phyloP scores from a whole-genome alignment of 768 basidiomycete genomes.

The Cystofilobasidium macerans region DNA sequence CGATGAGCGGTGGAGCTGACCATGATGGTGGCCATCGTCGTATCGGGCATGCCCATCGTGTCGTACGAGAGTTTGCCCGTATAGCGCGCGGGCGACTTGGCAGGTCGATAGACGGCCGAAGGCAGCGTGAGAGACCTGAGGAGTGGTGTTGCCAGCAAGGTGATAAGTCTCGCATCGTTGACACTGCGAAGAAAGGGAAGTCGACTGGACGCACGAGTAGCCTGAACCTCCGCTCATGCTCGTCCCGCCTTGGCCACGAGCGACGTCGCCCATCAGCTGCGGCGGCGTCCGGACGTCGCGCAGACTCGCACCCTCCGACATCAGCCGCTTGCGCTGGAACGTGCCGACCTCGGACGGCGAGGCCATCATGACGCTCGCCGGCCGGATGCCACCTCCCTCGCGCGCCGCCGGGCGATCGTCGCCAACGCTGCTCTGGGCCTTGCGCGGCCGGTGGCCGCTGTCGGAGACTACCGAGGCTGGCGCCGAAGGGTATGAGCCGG shows the following conservation, averaged over 20 bases:
- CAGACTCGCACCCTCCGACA: slow-evolving; percentile 1
- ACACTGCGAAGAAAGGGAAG: too few species aligned
- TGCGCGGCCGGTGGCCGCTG: neutral
- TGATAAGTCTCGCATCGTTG: too few species aligned
- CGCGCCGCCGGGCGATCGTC: neutral
- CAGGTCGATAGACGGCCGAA: slow-evolving; percentile 13
- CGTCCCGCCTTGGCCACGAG: slow-evolving; percentile 8
- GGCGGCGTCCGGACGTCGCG: slow-evolving; percentile 8
- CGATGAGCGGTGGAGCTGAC: neutral
- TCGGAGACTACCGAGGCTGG: slow-evolving; percentile 3
- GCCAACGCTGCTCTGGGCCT: neutral
- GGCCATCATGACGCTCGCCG: too few species aligned
- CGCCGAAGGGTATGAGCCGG: slow-evolving; percentile 15
- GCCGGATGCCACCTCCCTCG: too few species aligned
- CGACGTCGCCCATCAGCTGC: slow-evolving; percentile 20
- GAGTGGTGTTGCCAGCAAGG: neutral
- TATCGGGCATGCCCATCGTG: slow-evolving; percentile 15
- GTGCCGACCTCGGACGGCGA: neutral
- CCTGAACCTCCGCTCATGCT: slow-evolving; percentile 25
- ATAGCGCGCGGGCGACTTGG: slow-evolving; percentile 16
- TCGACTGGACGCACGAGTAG: slow-evolving; percentile 20
- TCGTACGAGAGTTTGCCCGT: slow-evolving; percentile 5
- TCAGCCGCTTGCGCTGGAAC: neutral
- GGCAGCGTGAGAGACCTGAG: slow-evolving; percentile 19
- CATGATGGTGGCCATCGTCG: slow-evolving; percentile 19